phyloP scores from a whole-genome alignment of 441 rosid species.

The Syzygium malaccense region DNA sequence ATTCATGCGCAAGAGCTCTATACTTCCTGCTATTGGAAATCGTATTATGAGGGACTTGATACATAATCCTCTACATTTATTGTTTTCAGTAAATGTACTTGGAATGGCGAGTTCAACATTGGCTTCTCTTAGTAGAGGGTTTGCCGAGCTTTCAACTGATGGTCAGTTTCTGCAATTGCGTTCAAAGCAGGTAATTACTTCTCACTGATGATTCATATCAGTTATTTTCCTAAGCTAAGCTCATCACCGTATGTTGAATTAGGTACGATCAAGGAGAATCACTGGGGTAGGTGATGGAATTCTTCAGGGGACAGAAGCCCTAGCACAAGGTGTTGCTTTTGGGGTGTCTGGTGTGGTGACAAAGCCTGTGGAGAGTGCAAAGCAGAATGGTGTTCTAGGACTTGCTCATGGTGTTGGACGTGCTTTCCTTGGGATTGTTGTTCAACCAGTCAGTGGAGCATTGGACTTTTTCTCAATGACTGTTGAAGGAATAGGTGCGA shows the following conservation, averaged over 20 bases:
- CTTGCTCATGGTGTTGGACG: conserved; percentile 97
- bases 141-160: conserved; percentile 98
- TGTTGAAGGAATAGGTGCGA: conserved; percentile 95
- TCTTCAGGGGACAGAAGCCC: conserved; percentile 97
- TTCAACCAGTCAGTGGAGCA: conserved; percentile 98
- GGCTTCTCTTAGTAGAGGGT: conserved; percentile 97
- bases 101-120: conserved; percentile 99
- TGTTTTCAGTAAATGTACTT: conserved; percentile 95
- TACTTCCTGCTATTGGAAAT: conserved; percentile 76
- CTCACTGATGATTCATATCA: not conserved
- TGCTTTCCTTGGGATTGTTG: conserved; percentile 79
- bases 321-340: conserved; percentile 98
- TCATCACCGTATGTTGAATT: conserved; percentile 12
- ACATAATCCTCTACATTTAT: conserved; percentile 94
- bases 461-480: conserved; percentile 94
- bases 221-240: not conserved
- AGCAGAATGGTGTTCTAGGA: conserved; percentile 84
- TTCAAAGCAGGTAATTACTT: conserved; percentile 71
- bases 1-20: conserved; percentile 93
- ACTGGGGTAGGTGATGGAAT: conserved; percentile 97
- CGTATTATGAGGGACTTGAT: conserved; percentile 96
- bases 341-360: conserved; percentile 97
- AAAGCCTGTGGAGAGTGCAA: conserved; percentile 94
- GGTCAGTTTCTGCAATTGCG: conserved; percentile 93
- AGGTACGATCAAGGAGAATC: conserved; percentile 95